A percentile compares a stretch with the other conserved stretches of the same genome.
phyloP scores from a whole-genome alignment of 257 asterid species.

The Euphrasia confusa region DNA sequence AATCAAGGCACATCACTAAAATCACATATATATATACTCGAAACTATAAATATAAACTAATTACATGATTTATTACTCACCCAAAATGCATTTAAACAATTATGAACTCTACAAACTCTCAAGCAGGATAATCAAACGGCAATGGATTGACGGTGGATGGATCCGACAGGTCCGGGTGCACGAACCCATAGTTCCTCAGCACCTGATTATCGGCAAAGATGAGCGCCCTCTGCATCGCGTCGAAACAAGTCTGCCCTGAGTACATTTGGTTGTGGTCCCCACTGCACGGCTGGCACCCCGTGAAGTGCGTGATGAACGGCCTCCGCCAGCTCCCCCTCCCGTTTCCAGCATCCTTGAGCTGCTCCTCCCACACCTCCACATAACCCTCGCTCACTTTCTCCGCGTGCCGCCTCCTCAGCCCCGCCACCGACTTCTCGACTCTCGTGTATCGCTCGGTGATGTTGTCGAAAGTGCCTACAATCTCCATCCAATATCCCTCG shows the following conservation, averaged over 20 bases:
- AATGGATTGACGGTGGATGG: conserved; percentile 58
- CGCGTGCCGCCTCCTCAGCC: conserved; percentile 64
- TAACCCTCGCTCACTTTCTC: conserved; percentile 68
- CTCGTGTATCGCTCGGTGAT: conserved; percentile 42
- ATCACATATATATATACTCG: no score
- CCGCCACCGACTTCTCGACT: conserved; percentile 41
- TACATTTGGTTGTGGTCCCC: conserved; percentile 85
- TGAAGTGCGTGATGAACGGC: conserved; percentile 93
- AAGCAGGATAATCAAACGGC: conserved; percentile 76
- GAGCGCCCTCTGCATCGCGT: conserved; percentile 75
- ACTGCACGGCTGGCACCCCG: conserved; percentile 98
- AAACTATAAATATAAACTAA: not conserved
- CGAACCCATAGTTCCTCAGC: conserved; percentile 67
- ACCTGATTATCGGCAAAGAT: conserved; percentile 92
- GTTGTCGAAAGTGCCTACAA: conserved; percentile 52
- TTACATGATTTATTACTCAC: conserved; percentile 1
- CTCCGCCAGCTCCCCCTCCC: conserved; percentile 78
- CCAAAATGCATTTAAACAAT: not conserved
- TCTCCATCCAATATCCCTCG: conserved; percentile 93
- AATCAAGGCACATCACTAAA: no score
- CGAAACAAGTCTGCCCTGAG: conserved; percentile 67
- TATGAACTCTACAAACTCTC: not conserved
- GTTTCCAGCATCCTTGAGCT: conserved; percentile 63
- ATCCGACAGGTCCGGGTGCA: conserved; percentile 60
- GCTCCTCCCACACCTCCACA: conserved; percentile 58